Evolutionary conservation across 1,284 basidiomycete genomes (phyloP), one percentile per base, ranked within the genome.

Genomic region (Microbotryum lychnidis-dioicae): DNA sequence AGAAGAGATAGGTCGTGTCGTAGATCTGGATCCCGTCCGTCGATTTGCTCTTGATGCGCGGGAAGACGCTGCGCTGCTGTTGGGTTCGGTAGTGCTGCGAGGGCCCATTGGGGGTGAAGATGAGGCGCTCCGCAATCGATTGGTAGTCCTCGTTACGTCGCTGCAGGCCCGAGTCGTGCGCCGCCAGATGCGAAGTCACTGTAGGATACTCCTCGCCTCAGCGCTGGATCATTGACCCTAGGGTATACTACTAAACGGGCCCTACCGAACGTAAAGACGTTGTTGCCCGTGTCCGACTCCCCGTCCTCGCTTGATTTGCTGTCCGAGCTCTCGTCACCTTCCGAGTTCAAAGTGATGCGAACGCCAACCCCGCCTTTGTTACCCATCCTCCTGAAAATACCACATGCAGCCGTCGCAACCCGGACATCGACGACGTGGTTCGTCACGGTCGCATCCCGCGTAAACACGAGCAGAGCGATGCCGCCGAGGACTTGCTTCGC

Each of bases 281-380:
- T 58, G 23, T 53, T 45, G 14, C 54, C 50, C 25, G 44, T 50
- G n/a, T 59, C 47, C 23, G 50, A 49, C 12, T 18, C 51, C 14
- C 60, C 63, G 4, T 42, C 63, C 10, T 79, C 69, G 51, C 78
- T 77, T 14, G 58, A 50, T 7, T 73, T 66, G 5, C 70, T 71
- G 8, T 80, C 83, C 37, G 82, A 79, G 31, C 78, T 76, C 12
- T 76, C 79, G 29, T 33, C 16, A 9, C 31, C 59, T 14, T 48
- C 60, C 1, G 75, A 60, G 46, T 72, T 76, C 27, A 94, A 79
- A 49, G 87, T 84, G 73, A 97, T 85, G 52, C 93, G 81, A 45
- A 91, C 81, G 20, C 89, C 93, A 3, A 96, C 91, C 1, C 89
- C 93, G 29, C 91, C 91, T 76, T 98, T 98, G 78, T 97, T 97